Conservation (phyloP, 768 basidiomycete genomes). For the Suillus fuscotomentosus region DNA sequence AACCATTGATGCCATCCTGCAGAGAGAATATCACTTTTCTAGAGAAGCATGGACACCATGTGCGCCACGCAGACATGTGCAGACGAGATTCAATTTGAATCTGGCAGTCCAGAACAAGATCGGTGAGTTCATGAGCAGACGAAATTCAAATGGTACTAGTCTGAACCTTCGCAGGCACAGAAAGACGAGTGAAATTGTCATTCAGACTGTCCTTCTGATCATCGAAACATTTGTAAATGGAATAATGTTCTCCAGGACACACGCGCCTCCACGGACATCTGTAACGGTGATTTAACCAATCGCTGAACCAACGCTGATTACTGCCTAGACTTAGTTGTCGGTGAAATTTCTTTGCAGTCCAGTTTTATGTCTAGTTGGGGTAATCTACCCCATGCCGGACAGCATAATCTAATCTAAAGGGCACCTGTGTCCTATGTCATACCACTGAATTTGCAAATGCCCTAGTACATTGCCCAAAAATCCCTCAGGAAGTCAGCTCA, state of each 20-base stretch:
- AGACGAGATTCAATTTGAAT: not conserved
- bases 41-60: not conserved
- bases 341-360: no score
- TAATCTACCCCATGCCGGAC: not conserved
- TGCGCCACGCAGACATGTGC: not conserved
- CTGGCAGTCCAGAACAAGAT: not conserved
- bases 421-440: not conserved
- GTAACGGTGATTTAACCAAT: no score
- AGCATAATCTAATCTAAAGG: not conserved
- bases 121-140: not conserved
- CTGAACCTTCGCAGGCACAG: not conserved
- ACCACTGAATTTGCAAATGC: not conserved
- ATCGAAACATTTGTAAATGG: not conserved
- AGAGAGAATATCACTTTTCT: not conserved
- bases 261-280: not conserved
- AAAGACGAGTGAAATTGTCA: not conserved
- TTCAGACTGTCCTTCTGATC: not conserved
- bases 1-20: not conserved
- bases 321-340: no score
- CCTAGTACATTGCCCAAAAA: not conserved
- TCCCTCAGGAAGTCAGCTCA: not conserved
- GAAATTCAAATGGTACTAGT: not conserved
- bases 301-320: no score
- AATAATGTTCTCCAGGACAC: not conserved
- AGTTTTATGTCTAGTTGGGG: no score